Base-by-base conservation (phyloP, 495 filamentous ascomycete species). In the Penicillium samsonianum region DNA sequence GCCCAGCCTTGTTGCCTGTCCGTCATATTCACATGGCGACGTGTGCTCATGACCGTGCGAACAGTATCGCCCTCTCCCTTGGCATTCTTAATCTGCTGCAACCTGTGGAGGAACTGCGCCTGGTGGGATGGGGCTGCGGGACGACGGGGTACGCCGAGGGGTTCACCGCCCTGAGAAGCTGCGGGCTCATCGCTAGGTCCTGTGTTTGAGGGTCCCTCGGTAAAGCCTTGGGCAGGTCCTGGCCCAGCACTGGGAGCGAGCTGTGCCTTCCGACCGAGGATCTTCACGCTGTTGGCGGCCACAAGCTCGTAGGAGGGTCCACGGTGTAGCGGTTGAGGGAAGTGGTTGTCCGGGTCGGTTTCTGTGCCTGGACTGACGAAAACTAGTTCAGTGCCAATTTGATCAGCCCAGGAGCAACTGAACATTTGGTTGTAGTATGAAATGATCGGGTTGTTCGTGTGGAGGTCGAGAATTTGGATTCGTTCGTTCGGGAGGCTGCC, bases 381-480 rank as follows among this genome's bases (percentile, higher is more conserved):
- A 54, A 91, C 78, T 59, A 96, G 66, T 47, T 95, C 90, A 0
- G 90, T 94, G 31, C 91, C 91, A 3, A 93, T 79, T 55, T 90
- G 87, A 44, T 86, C 79, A 30, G 80, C 80, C 92, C 92, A 96
- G 28, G 80, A 67, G 54, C 90, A 92, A 60, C 81, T 85, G 68
- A 90, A 92, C 33, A 91, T 73, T 50, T 84, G 82, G 45, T 87
- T 87, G 43, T 87, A 77, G 76, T 93, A 92, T 4, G 85, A 84
- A 45, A 94, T 74, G 30, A 95, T 70, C 0, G 92, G 92, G 58
- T 89, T 76, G 63, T 61, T 30, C 65, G 85, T 86, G 67, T 95
- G 88, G 4, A 96, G 80, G 42, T 88, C 90, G 16, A 91, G 78
- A 44, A 96, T 85, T 60, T 96, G 90, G n/a, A 96, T 84, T 72